Evolutionary conservation across 2,329 filamentous ascomycete genomes (phyloP).

Genomic region (Ilyonectria mors-panacis): DNA sequence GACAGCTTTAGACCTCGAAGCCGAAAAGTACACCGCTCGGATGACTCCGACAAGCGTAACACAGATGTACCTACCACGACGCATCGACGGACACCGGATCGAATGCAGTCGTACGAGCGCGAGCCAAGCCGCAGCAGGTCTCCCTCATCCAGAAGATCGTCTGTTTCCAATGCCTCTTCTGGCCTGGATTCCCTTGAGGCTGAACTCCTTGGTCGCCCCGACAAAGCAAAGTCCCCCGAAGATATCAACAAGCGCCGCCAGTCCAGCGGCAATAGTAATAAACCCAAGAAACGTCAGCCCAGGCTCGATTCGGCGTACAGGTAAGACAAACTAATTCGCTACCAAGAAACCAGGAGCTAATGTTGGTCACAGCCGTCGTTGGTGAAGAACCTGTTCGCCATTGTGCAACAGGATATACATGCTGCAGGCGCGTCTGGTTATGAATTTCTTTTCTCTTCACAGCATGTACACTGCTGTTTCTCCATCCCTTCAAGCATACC

Average conservation of each 20-base stretch:
- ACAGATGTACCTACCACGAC: slow-evolving; percentile 25
- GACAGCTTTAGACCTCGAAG: slow-evolving; percentile 33
- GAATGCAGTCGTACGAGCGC: slow-evolving; percentile 19
- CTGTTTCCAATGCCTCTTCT: slow-evolving; percentile 52
- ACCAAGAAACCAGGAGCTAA: slow-evolving; percentile 29
- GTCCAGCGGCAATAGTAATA: slow-evolving; percentile 40
- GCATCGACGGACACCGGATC: slow-evolving; percentile 38
- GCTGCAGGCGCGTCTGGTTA: slow-evolving; percentile 26
- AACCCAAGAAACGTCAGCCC: slow-evolving; percentile 51
- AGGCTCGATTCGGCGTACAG: slow-evolving; percentile 58
- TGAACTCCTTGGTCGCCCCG: slow-evolving; percentile 54
- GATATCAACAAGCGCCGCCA: slow-evolving; percentile 41
- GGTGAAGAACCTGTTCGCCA: slow-evolving; percentile 43
- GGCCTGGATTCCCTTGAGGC: slow-evolving; percentile 58
- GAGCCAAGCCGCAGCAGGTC: slow-evolving; percentile 42
- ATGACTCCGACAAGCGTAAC: slow-evolving; percentile 28
- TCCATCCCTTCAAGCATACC: slow-evolving; percentile 27
- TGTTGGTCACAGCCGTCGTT: slow-evolving; percentile 51
- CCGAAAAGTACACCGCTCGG: slow-evolving; percentile 30
- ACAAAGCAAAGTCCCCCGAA: slow-evolving; percentile 50
- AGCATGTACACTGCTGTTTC: slow-evolving; percentile 34
- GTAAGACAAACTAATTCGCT: slow-evolving; percentile 39
- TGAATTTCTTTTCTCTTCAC: slow-evolving; percentile 21
- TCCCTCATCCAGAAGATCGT: slow-evolving; percentile 49
- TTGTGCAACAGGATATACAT: background rate